These are phyloP conservation scores for Pulicaria dysenterica DNA, from an alignment of 129 eudicot genomes.

Conservation along the genomic window DNA sequence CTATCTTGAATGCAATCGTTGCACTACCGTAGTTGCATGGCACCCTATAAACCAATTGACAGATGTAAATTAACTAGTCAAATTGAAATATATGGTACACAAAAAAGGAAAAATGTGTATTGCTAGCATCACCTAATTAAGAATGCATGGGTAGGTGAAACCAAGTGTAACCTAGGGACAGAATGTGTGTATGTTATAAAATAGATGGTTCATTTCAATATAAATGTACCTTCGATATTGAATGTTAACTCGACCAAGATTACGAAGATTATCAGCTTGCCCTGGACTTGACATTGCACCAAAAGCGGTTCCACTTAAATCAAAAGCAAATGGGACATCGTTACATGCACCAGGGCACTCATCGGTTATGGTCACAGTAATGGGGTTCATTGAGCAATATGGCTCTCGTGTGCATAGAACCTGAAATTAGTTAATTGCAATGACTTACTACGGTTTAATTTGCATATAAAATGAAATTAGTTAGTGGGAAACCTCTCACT, in stretches of 20 bases:
- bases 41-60: constrained; percentile 34
- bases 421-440: constrained; percentile 21
- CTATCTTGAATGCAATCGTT: constrained; percentile 46
- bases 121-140: no score
- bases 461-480: background rate
- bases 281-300: constrained; percentile 51
- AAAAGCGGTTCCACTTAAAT: constrained; percentile 52
- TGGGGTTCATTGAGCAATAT: constrained; percentile 43
- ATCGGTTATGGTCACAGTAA: constrained; percentile 48
- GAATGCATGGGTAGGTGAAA: no score
- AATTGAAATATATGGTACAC: background rate
- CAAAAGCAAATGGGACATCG: constrained; percentile 38
- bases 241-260: constrained; percentile 40
- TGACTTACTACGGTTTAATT: background rate
- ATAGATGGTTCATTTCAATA: no score
- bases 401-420: constrained; percentile 39
- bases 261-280: constrained; percentile 41
- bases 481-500: background rate
- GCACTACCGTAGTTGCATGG: constrained; percentile 42
- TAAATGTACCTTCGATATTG: constrained; percentile 41
- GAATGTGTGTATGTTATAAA: no score
- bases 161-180: no score
- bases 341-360: constrained; percentile 51
- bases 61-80: background rate
- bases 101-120: no score